These are phyloP conservation scores for Mycocentrospora acerina DNA, from an alignment of 2,329 filamentous ascomycete genomes.

Conservation along the genomic window DNA sequence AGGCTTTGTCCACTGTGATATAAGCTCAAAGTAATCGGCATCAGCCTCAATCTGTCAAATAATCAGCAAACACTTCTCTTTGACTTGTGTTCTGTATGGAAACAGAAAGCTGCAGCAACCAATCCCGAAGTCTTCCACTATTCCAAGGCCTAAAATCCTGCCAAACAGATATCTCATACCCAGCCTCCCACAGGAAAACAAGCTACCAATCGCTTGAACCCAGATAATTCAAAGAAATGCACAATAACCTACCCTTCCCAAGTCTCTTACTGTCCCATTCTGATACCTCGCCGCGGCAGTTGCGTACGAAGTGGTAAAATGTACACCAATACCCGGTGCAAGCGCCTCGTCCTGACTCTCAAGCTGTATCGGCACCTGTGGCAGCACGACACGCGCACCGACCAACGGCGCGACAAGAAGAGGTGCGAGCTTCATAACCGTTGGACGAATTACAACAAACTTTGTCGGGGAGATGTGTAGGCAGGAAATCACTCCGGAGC, in stretches of 20 bases:
- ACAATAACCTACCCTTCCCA: slow-evolving; percentile 16
- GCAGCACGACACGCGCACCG: slow-evolving; percentile 7
- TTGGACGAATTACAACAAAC: too few relatives aligned
- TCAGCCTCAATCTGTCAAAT: slow-evolving; percentile 16
- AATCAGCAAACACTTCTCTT: slow-evolving; percentile 1
- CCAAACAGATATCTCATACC: too few relatives aligned
- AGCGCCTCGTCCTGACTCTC: slow-evolving; percentile 3
- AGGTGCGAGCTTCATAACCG: slow-evolving; percentile 10
- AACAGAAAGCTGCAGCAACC: too few relatives aligned
- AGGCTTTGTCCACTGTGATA: slow-evolving; percentile 22
- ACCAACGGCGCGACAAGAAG: slow-evolving; percentile 12
- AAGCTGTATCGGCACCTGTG: slow-evolving; percentile 1
- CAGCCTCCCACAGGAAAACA: too few relatives aligned
- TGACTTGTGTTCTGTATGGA: too few relatives aligned
- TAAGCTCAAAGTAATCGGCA: slow-evolving; percentile 23
- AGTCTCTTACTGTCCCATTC: slow-evolving; percentile 24
- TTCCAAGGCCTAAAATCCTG: not conserved
- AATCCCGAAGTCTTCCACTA: not conserved
- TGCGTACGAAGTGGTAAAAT: slow-evolving; percentile 31
- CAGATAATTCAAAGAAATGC: not conserved
- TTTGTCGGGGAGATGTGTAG: too few relatives aligned
- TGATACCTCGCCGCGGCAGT: slow-evolving; percentile 23
- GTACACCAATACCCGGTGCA: slow-evolving; percentile 23
- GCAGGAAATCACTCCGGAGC: too few relatives aligned
- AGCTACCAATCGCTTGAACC: too few relatives aligned